Percentiles rank a stretch among this genome's conserved stretches.
Conservation (phyloP, 768 basidiomycete species). For the Suillus hirtellus region DNA sequence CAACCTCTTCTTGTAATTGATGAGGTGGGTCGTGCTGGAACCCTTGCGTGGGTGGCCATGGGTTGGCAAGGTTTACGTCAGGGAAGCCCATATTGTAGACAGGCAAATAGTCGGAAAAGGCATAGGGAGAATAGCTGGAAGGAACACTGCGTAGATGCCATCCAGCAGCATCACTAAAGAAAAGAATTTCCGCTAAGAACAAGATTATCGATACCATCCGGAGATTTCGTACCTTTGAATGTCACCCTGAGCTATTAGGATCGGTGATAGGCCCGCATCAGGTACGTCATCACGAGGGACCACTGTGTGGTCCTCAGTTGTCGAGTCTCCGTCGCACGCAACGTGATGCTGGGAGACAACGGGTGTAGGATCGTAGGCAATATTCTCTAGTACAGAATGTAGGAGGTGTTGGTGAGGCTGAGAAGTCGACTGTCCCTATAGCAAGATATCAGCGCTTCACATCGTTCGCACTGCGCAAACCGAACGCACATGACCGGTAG, state of each 20-base stretch:
- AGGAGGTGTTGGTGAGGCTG: not conserved
- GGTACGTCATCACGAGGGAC: not conserved
- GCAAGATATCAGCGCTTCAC: not conserved
- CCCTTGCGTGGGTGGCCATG: not conserved
- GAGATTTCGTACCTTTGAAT: not conserved
- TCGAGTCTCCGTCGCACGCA: too few relatives aligned
- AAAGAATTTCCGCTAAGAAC: not conserved
- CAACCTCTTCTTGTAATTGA: not conserved
- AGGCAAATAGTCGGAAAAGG: not conserved
- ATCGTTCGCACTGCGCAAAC: not conserved
- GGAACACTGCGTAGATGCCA: not conserved
- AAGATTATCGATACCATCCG: not conserved
- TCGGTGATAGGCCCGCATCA: not conserved
- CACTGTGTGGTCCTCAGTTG: not conserved
- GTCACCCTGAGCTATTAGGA: not conserved
- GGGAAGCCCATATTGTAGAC: not conserved
- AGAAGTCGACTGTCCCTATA: not conserved
- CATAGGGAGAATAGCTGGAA: not conserved
- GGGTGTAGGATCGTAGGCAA: not conserved
- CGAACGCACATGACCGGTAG: not conserved
- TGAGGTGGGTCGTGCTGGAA: not conserved
- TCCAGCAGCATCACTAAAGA: not conserved
- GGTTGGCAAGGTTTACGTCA: not conserved
- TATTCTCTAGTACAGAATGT: too few relatives aligned
- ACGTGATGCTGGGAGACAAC: not conserved